Evolutionary conservation across 2,329 filamentous ascomycete species (phyloP).

Genomic region (Plenodomus biglobosus): DNA sequence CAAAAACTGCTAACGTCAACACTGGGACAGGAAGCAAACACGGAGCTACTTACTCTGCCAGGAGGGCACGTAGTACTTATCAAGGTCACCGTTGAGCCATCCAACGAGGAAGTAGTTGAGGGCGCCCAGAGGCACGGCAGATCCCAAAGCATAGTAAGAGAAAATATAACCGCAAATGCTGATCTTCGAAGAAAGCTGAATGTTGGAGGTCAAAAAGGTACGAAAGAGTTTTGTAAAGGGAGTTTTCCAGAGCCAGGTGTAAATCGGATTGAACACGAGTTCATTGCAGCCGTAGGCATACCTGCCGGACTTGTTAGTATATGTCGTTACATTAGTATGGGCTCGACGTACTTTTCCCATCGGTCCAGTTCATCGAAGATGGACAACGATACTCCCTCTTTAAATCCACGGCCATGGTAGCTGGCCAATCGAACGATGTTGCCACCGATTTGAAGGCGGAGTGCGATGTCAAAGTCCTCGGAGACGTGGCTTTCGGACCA

Average conservation of each 20-base stretch:
- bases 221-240: constrained; percentile 67
- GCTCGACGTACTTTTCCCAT: constrained; percentile 60
- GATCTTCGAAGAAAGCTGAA: constrained; percentile 65
- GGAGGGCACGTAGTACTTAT: constrained; percentile 75
- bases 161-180: constrained; percentile 70
- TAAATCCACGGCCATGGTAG: constrained; percentile 69
- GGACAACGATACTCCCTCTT: constrained; percentile 71
- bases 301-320: no score
- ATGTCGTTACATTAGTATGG: no score
- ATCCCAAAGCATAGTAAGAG: constrained; percentile 69
- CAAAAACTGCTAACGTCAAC: constrained; percentile 54
- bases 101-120: constrained; percentile 71
- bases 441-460: constrained; percentile 67
- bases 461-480: constrained; percentile 73
- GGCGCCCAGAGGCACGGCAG: constrained; percentile 64
- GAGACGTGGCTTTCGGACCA: constrained; percentile 77
- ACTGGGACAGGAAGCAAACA: no score
- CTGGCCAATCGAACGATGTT: constrained; percentile 68
- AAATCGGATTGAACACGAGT: constrained; percentile 68
- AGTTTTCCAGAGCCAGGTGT: constrained; percentile 61
- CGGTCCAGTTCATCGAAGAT: constrained; percentile 70
- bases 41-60: constrained; percentile 54
- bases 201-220: constrained; percentile 61
- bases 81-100: constrained; percentile 71
- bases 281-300: constrained; percentile 69